phyloP scores from a whole-genome alignment of 2,329 filamentous ascomycete species.

The Aureobasidium sp. region DNA sequence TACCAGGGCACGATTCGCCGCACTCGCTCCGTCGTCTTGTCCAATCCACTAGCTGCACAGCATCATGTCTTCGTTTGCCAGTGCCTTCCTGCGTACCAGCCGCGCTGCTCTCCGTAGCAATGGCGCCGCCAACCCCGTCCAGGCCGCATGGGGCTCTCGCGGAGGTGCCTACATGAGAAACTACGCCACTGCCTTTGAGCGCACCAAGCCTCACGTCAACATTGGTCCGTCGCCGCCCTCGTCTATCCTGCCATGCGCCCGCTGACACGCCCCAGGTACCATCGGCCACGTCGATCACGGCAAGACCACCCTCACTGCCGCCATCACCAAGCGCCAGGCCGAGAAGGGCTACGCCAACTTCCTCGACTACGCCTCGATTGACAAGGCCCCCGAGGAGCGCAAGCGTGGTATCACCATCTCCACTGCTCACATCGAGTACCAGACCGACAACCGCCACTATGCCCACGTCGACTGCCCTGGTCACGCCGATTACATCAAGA shows the following conservation, averaged over 20 bases:
- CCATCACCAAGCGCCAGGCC: slow-evolving; percentile 96
- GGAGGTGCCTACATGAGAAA: slow-evolving; percentile 56
- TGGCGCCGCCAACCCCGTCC: slow-evolving; percentile 66
- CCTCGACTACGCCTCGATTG: slow-evolving; percentile 95
- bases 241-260: slow-evolving; percentile 75
- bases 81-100: slow-evolving; percentile 77
- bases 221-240: slow-evolving; percentile 70
- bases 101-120: slow-evolving; percentile 65
- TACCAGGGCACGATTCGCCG: neutral
- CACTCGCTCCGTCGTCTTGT: slow-evolving; percentile 14
- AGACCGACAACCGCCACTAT: slow-evolving; percentile 91
- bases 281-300: slow-evolving; percentile 88
- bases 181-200: slow-evolving; percentile 65
- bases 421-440: slow-evolving; percentile 96
- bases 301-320: slow-evolving; percentile 94
- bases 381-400: slow-evolving; percentile 98
- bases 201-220: slow-evolving; percentile 96
- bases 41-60: slow-evolving; percentile 23
- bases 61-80: slow-evolving; percentile 75
- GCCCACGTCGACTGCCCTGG: slow-evolving; percentile 99
- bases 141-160: slow-evolving; percentile 58
- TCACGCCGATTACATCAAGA: slow-evolving; percentile 99
- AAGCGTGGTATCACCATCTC: slow-evolving; percentile 99
- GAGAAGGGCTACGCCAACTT: slow-evolving; percentile 91
- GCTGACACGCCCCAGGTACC: slow-evolving; percentile 55